These are phyloP conservation scores for Aureobasidium leucospermi DNA, from an alignment of 2,329 filamentous ascomycete genomes.

Conservation along the genomic window DNA sequence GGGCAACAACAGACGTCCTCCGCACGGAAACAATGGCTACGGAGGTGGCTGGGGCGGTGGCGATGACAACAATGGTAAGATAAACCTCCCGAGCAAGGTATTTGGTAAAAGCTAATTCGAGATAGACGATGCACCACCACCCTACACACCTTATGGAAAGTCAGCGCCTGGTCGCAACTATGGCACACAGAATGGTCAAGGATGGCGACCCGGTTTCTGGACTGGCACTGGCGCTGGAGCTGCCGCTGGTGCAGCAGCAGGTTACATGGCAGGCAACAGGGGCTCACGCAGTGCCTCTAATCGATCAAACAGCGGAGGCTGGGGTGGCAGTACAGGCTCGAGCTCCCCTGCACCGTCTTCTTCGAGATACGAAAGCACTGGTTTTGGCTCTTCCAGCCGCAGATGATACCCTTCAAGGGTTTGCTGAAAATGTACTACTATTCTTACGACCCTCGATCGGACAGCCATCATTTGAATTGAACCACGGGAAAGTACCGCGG, in stretches of 20 bases:
- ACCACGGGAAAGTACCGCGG: constrained; percentile 49
- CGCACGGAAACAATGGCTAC: constrained; percentile 30
- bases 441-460: background rate
- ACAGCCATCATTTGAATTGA: constrained; percentile 1
- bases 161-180: background rate
- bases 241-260: constrained; percentile 61
- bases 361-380: constrained; percentile 27
- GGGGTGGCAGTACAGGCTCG: constrained; percentile 17
- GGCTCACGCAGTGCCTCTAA: constrained; percentile 28
- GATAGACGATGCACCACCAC: constrained; percentile 45
- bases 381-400: constrained; percentile 29
- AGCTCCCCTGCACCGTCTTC: constrained; percentile 20
- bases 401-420: constrained; percentile 16
- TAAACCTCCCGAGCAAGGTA: background rate
- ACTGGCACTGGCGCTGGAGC: constrained; percentile 59
- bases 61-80: constrained; percentile 33
- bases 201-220: constrained; percentile 71
- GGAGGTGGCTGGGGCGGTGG: constrained; percentile 37
- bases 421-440: background rate
- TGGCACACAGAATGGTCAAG: constrained; percentile 27
- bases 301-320: constrained; percentile 22
- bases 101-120: background rate
- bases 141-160: constrained; percentile 32
- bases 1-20: constrained; percentile 14
- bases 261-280: constrained; percentile 52